Percentiles rank a stretch among this genome's conserved stretches.
phyloP scores from a whole-genome alignment of 2,329 filamentous ascomycete species.

The Fusarium buxicola region DNA sequence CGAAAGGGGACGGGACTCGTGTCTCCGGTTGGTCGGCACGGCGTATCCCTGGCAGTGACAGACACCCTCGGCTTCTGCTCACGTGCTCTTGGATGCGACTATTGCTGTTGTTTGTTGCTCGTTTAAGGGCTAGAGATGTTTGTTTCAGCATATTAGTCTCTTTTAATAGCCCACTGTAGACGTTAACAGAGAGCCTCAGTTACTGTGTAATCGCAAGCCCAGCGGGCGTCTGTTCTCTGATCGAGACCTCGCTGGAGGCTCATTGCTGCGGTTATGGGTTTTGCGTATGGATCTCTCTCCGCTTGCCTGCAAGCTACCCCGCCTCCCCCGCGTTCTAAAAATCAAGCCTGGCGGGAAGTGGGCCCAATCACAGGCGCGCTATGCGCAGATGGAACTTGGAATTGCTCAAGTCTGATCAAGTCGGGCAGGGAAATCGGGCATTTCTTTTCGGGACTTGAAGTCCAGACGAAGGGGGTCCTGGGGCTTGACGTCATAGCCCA shows the following conservation, averaged over 20 bases:
- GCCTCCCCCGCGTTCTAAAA: slow-evolving; percentile 1
- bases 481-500: not conserved
- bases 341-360: not conserved
- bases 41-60: not conserved
- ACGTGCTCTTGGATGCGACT: not conserved
- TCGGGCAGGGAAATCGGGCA: not conserved
- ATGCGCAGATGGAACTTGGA: not conserved
- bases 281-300: no score
- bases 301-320: not conserved
- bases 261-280: not conserved
- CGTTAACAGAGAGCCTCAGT: no score
- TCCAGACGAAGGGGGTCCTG: not conserved
- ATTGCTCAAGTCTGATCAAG: no score
- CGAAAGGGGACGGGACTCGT: not conserved
- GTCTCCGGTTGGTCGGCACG: not conserved
- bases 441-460: not conserved
- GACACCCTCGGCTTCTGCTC: not conserved
- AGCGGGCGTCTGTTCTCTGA: no score
- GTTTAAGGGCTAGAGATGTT: not conserved
- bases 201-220: no score
- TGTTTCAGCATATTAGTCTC: no score
- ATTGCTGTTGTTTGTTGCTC: not conserved
- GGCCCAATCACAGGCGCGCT: not conserved
- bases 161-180: no score
- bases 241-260: no score